phyloP scores from a whole-genome alignment of 768 basidiomycete genomes.

The Termitomyces sp. region DNA sequence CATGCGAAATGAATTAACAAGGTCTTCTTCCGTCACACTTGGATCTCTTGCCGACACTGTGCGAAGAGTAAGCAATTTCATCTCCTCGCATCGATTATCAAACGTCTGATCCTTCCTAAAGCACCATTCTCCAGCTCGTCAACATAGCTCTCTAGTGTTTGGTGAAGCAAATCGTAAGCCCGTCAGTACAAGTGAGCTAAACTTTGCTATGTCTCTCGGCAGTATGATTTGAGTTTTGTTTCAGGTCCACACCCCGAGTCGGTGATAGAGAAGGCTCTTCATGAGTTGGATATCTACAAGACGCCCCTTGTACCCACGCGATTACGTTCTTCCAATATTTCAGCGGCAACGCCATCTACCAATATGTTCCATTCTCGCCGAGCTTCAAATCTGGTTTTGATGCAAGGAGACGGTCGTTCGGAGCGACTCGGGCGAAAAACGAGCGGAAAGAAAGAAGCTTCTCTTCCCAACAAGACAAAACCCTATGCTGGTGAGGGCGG shows the following conservation, averaged over 20 bases:
- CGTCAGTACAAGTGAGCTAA: constrained; percentile 25
- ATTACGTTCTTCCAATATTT: constrained; percentile 32
- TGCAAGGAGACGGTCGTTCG: constrained; percentile 52
- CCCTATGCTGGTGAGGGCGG: constrained; percentile 78
- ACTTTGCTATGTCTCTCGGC: not conserved
- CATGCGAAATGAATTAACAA: constrained; percentile 19
- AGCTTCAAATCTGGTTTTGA: constrained; percentile 41
- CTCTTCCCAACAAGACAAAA: constrained; percentile 51
- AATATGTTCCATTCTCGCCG: constrained; percentile 61
- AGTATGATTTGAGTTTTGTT: not conserved
- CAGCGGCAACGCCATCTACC: constrained; percentile 30
- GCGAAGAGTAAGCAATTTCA: constrained; percentile 41
- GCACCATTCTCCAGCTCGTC: constrained; percentile 46
- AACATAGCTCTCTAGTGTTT: constrained; percentile 49
- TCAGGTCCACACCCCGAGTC: constrained; percentile 30
- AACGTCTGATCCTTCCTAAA: constrained; percentile 18
- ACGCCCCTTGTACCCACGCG: constrained; percentile 71
- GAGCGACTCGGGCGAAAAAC: constrained; percentile 41
- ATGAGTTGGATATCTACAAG: constrained; percentile 73
- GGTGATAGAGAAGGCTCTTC: constrained; percentile 62
- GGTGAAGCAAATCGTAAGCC: constrained; percentile 30
- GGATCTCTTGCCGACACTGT: constrained; percentile 56
- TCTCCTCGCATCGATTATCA: not conserved
- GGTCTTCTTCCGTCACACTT: constrained; percentile 39
- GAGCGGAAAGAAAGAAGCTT: constrained; percentile 33